phyloP scores from a whole-genome alignment of 2,329 filamentous ascomycete species.

The Myriosclerotinia curreyana region DNA sequence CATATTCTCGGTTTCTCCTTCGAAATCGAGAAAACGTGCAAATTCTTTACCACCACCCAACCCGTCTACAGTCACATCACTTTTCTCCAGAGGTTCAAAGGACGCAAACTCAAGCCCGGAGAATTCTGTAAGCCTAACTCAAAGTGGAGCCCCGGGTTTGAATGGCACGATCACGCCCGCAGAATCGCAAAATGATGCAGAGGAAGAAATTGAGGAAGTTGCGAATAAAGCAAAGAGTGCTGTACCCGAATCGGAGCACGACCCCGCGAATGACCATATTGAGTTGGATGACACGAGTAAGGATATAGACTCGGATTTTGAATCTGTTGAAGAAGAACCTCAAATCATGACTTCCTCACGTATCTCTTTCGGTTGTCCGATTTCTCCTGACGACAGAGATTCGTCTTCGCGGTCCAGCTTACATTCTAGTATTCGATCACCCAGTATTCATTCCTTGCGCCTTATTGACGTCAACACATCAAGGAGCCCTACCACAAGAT shows the following conservation, averaged over 20 bases:
- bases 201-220: constrained; percentile 7
- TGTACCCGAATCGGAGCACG: constrained; percentile 26
- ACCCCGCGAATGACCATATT: constrained; percentile 27
- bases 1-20: constrained; percentile 15
- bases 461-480: constrained; percentile 37
- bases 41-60: constrained; percentile 35
- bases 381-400: constrained; percentile 33
- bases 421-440: constrained; percentile 34
- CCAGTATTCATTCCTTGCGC: constrained; percentile 38
- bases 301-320: constrained; percentile 32
- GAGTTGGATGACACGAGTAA: constrained; percentile 29
- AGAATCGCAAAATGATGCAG: constrained; percentile 13
- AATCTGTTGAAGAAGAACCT: constrained; percentile 36
- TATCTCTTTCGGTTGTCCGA: constrained; percentile 36
- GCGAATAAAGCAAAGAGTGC: constrained; percentile 15
- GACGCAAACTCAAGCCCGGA: constrained; percentile 3
- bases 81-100: constrained; percentile 25
- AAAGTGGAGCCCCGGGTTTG: constrained; percentile 11
- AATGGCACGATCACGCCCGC: constrained; percentile 19
- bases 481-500: constrained; percentile 30
- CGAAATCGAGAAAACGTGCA: constrained; percentile 34
- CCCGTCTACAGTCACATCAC: constrained; percentile 27
- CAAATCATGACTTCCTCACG: constrained; percentile 40
- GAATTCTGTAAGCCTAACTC: background rate
- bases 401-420: constrained; percentile 28